Percentiles rank a stretch among this genome's conserved stretches.
phyloP scores from a whole-genome alignment of 2,329 filamentous ascomycete species.

The Colletotrichum sp. region DNA sequence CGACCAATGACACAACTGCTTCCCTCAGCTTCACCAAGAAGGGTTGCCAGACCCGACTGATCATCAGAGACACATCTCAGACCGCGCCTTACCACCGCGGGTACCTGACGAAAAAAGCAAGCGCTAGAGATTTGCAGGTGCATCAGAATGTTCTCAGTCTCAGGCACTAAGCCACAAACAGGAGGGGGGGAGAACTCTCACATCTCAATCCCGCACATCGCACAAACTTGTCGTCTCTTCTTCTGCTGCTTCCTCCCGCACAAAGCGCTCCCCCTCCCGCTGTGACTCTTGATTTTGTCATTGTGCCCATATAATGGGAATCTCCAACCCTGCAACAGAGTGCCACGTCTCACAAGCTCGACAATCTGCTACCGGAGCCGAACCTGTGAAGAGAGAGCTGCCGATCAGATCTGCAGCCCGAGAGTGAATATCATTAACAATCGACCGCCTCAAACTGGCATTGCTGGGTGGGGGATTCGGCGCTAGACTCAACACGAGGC shows the following conservation, averaged over 20 bases:
- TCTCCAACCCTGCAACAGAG: background rate
- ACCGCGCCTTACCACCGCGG: slow-evolving; percentile 3
- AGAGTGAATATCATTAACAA: background rate
- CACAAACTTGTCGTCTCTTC: background rate
- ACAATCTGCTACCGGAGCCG: background rate
- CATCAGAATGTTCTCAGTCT: background rate
- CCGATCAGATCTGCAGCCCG: slow-evolving; percentile 6
- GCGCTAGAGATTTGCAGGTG: background rate
- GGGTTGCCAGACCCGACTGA: background rate
- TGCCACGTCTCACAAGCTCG: slow-evolving; percentile 18
- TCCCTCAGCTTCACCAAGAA: slow-evolving; percentile 1
- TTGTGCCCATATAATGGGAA: background rate
- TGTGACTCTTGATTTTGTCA: background rate
- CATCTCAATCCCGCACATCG: background rate
- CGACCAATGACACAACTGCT: slow-evolving; percentile 16
- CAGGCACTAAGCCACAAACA: background rate
- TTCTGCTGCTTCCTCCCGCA: background rate
- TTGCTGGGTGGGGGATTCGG: background rate
- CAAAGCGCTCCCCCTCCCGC: background rate
- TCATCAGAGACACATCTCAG: slow-evolving; percentile 17
- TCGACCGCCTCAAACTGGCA: background rate
- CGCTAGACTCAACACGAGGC: slow-evolving; percentile 15
- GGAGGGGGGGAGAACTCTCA: background rate
- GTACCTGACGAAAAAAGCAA: slow-evolving; percentile 16
- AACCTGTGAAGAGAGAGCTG: background rate